Evolutionary conservation across 202 grass and related monocot genomes (phyloP), one percentile per base, ranked within the genome.

Genomic region (Setaria italica): DNA sequence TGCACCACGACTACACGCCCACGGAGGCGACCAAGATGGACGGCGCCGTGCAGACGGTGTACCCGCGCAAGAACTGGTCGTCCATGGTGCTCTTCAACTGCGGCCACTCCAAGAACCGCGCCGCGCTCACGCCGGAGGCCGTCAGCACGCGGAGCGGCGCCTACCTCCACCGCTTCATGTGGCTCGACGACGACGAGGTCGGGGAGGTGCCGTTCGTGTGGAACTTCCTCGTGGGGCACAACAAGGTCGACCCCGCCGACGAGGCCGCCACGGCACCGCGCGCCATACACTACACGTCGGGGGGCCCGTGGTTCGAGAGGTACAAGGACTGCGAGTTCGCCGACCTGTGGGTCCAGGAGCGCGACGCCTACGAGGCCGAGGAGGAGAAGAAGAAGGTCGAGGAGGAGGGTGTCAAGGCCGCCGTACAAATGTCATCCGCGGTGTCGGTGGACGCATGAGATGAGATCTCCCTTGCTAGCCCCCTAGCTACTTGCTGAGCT

Each of bases 41-140:
- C 84, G 89, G 77, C 67, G 92, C 68, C 43, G 59, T 82, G 56
- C 92, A 94, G 87, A 94, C 87, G 25, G 30, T 14, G 39, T 94
- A 91, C 89, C 92, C 87, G 76, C 82, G 88, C 68, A 94, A 94
- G 84, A 94, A 91, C 89, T 94, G 89, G 89, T 93, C 92, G 16
- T 91, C 92, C 83, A 91, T 94, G 87, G 81, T 94, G 77, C 87
- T 91, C 67, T 82, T 85, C 92, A 85, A 91, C 87, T 94, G 87
- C 86, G 77, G 45, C 35, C 89, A 94, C 84, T 87, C 86, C 80
- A 91, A 94, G 87, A 94, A 94, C 87, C 11, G 11, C 43, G 84
- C 81, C 62, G 81, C 84, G 12, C 92, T 94, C 67, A 91, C 92
- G 15, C 89, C 92, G 32, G 89, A 94, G 39, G 81, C 70, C 70